Conservation (phyloP, 352 stramenopile species). For the Pythium monospermum region DNA sequence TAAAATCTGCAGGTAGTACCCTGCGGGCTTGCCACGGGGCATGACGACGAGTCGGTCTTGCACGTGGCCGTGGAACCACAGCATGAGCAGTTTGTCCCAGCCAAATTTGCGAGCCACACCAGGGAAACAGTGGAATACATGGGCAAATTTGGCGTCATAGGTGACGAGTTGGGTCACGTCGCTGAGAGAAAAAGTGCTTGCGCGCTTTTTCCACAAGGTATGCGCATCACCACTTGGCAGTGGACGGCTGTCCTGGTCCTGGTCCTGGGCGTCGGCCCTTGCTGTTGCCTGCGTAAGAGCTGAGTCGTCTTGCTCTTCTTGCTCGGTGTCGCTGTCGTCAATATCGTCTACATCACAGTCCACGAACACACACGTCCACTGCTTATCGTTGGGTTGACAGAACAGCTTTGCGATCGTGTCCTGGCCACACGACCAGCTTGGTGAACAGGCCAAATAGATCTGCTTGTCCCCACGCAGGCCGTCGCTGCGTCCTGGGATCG, state of each 20-base stretch:
- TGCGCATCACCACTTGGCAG: not conserved
- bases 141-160: constrained; percentile 15
- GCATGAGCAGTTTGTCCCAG: constrained; percentile 23
- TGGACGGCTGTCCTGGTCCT: not conserved
- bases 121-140: constrained; percentile 17
- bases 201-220: constrained; percentile 13
- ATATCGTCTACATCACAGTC: constrained; percentile 57
- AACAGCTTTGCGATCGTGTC: constrained; percentile 20
- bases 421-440: constrained; percentile 25
- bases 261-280: not conserved
- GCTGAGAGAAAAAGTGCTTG: constrained; percentile 1
- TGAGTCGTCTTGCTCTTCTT: not conserved
- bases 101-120: constrained; percentile 6
- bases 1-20: constrained; percentile 62
- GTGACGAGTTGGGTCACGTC: constrained; percentile 2
- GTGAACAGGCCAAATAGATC: constrained; percentile 25
- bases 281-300: no score
- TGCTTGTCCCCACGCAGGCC: not conserved
- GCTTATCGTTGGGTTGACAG: not conserved
- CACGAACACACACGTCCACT: constrained; percentile 34
- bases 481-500: constrained; percentile 14
- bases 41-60: constrained; percentile 41
- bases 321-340: constrained; percentile 17
- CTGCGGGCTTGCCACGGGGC: constrained; percentile 38
- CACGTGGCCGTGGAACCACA: constrained; percentile 37